Base-by-base conservation (phyloP, 192 early-diverging fungal species). In the Coemansia sp. region DNA sequence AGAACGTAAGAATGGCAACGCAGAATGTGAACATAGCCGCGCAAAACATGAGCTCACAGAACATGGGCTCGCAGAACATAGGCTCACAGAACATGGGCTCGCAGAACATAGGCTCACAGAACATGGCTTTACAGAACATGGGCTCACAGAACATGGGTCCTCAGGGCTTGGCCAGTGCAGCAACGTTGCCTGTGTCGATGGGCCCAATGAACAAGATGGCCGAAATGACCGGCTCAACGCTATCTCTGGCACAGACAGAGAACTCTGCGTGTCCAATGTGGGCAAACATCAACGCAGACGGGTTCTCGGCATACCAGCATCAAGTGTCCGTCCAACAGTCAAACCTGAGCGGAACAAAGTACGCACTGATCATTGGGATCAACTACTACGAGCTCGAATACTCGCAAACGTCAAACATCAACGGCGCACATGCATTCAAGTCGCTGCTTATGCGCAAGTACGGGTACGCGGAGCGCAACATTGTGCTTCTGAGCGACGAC, bases 401-500 rank as follows among this genome's bases (percentile, higher is more conserved):
- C 63, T 82, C 67, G 65, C 81, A 84, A 43, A 80, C 82, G 23
- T 80, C 83, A 4, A 84, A 84, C 72, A 81, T 82, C 69, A 80
- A 79, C 69, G 63, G 77, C 50, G 80, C 81, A 11, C 67, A 70
- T 15, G 84, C 88, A 62, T 76, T 93, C 21, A 81, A 80, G 59
- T 65, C 67, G 23, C 87, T 89, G 56, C 72, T 93, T 32, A 66
- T 78, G 22, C 63, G 65, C 27, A 66, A 76, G 35, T 89, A 80
- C 62, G 83, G 84, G 10, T 90, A 88, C 75, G 23, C 48, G 12
- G 84, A 84, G 55, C 73, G 72, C 17, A 79, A 85, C 67, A 83
- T 88, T 52, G 68, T 88, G 21, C 65, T 85, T 58, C 73, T 92
- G 64, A 92, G 88, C 53, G 90, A 92, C 64, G 88, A 90, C 63